A percentile compares a stretch with the other conserved stretches of the same genome.
These are phyloP conservation scores for Arthrobotrys entomopaga DNA, from an alignment of 2,329 filamentous ascomycete genomes.

Conservation along the genomic window DNA sequence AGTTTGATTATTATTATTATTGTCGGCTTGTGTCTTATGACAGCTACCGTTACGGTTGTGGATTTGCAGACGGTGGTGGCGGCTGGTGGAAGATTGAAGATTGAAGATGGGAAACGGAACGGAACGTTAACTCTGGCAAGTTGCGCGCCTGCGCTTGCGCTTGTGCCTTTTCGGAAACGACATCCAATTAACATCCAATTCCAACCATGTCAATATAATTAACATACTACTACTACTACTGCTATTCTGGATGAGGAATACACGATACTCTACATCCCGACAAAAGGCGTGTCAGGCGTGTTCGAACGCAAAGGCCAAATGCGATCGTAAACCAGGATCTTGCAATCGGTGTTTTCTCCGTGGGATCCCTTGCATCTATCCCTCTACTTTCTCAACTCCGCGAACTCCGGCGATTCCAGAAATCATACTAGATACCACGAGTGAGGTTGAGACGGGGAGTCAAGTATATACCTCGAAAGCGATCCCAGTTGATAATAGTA, in stretches of 20 bases:
- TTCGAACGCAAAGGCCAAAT: constrained; percentile 62
- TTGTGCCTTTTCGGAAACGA: too few relatives aligned
- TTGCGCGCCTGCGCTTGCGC: too few relatives aligned
- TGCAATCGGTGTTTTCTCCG: constrained; percentile 61
- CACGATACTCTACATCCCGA: constrained; percentile 62
- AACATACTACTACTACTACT: too few relatives aligned
- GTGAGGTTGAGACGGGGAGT: background rate
- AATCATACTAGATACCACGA: background rate
- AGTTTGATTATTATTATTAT: too few relatives aligned
- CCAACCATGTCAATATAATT: too few relatives aligned
- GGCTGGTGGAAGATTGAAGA: constrained; percentile 17
- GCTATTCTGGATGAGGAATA: too few relatives aligned
- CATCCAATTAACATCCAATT: too few relatives aligned
- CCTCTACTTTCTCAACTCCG: background rate
- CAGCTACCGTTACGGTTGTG: too few relatives aligned
- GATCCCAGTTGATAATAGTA: background rate
- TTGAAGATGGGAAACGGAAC: too few relatives aligned
- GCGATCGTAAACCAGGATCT: constrained; percentile 61
- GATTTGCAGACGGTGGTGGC: background rate
- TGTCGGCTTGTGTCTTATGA: too few relatives aligned
- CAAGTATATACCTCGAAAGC: background rate
- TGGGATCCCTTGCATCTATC: background rate
- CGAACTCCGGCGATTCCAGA: background rate
- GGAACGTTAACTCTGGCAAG: constrained; percentile 32
- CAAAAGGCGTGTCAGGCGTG: constrained; percentile 63